Conservation (phyloP, 108 stramenopile species). For the Parmales sp. region DNA sequence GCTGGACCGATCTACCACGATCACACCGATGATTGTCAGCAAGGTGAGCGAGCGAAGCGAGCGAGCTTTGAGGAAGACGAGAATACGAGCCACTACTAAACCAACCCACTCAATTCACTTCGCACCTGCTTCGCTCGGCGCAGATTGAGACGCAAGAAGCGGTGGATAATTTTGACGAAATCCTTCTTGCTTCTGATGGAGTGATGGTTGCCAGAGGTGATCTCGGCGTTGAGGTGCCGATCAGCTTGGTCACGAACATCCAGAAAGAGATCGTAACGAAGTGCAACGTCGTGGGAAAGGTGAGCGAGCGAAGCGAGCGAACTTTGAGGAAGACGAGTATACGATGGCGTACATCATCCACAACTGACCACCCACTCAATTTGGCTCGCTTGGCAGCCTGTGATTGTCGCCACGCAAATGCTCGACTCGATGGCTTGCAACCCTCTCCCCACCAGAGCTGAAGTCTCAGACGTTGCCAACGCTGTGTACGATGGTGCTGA, state of each 20-base stretch:
- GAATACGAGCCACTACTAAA: too few relatives aligned
- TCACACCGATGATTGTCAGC: too few relatives aligned
- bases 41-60: too few relatives aligned
- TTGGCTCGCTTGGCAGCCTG: conserved; percentile 76
- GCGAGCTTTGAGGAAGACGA: too few relatives aligned
- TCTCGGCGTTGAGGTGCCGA: conserved; percentile 84
- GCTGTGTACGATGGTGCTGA: conserved; percentile 96
- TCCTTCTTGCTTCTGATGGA: conserved; percentile 69
- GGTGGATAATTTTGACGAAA: conserved; percentile 75
- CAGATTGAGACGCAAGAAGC: conserved; percentile 58
- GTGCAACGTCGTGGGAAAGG: conserved; percentile 79
- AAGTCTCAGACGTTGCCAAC: conserved; percentile 97
- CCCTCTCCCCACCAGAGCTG: conserved; percentile 97
- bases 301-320: too few relatives aligned
- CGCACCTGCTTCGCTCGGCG: too few relatives aligned
- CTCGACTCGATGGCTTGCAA: conserved; percentile 93
- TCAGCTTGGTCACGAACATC: conserved; percentile 83
- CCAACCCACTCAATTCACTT: too few relatives aligned
- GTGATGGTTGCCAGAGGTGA: conserved; percentile 79
- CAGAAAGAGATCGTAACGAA: conserved; percentile 96
- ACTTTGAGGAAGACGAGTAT: too few relatives aligned
- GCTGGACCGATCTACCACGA: too few relatives aligned
- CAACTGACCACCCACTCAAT: too few relatives aligned
- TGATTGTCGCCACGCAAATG: conserved; percentile 97
- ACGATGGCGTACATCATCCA: too few relatives aligned